Percentiles rank a stretch among this genome's conserved stretches.
Evolutionary conservation across 73 alveolate genomes (phyloP).

Genomic region (Paramecium biaurelia): DNA sequence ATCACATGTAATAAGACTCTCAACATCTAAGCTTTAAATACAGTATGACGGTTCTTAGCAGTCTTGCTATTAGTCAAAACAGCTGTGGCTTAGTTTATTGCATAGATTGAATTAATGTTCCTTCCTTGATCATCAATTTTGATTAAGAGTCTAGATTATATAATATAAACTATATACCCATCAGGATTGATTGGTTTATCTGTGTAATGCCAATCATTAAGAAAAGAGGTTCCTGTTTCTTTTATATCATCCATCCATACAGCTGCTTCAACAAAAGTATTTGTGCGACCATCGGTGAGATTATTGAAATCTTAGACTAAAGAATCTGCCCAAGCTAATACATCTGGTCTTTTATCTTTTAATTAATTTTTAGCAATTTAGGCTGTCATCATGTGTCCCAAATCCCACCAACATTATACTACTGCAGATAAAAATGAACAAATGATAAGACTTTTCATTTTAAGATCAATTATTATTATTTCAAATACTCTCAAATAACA

Average conservation of each 20-base stretch:
- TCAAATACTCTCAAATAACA: background rate
- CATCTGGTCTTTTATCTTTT: background rate
- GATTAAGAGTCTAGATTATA: background rate
- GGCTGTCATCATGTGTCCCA: conserved; percentile 61
- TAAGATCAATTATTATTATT: background rate
- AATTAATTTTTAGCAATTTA: conserved; percentile 50
- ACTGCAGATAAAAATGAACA: background rate
- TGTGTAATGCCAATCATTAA: conserved; percentile 71
- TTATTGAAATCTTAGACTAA: background rate
- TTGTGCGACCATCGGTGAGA: conserved; percentile 57
- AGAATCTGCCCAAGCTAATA: background rate
- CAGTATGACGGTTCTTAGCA: conserved; percentile 31
- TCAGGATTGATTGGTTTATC: conserved; percentile 66
- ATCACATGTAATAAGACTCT: conserved; percentile 74
- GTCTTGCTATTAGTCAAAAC: background rate
- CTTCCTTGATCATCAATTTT: background rate
- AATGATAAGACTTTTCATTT: background rate
- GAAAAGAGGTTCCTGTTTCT: conserved; percentile 61
- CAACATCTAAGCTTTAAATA: conserved; percentile 57
- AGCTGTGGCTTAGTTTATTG: background rate
- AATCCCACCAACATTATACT: conserved; percentile 45
- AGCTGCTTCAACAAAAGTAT: conserved; percentile 75
- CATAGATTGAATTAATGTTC: background rate
- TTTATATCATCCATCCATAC: conserved; percentile 78
- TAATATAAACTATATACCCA: background rate